Evolutionary conservation across 2,329 filamentous ascomycete genomes (phyloP).

Genomic region (Cladorrhinum sp.): DNA sequence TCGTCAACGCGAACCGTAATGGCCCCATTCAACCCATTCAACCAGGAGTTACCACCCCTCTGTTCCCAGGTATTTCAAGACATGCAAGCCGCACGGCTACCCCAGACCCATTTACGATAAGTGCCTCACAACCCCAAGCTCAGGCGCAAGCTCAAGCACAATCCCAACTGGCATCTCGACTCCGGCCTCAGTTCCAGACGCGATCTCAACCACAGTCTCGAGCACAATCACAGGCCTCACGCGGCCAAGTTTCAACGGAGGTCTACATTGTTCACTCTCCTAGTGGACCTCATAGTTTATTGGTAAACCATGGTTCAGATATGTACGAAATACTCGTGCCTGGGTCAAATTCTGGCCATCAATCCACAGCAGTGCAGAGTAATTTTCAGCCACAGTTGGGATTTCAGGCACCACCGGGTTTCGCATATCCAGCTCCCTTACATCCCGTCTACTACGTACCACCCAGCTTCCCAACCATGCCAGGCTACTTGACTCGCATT

Average conservation of each 20-base stretch:
- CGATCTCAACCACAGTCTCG: constrained; percentile 10
- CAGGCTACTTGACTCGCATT: not conserved
- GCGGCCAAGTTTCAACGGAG: constrained; percentile 39
- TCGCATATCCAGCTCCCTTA: not conserved
- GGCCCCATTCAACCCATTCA: constrained; percentile 36
- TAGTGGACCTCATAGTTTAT: constrained; percentile 54
- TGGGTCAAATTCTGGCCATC: not conserved
- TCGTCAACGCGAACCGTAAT: constrained; percentile 30
- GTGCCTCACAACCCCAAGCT: constrained; percentile 28
- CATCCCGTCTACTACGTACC: not conserved
- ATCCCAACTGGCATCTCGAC: constrained; percentile 14
- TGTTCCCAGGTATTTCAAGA: constrained; percentile 36
- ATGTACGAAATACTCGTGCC: constrained; percentile 36
- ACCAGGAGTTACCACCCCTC: constrained; percentile 44
- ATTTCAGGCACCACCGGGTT: not conserved
- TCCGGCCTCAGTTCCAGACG: constrained; percentile 1
- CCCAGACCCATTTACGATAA: constrained; percentile 41
- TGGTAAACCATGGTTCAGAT: constrained; percentile 51
- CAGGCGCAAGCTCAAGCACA: constrained; percentile 6
- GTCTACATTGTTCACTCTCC: constrained; percentile 62
- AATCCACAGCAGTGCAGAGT: not conserved
- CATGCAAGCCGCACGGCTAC: constrained; percentile 47
- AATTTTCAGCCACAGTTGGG: not conserved
- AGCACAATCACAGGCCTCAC: not conserved
- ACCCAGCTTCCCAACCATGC: not conserved